A percentile compares a stretch with the other conserved stretches of the same genome.
phyloP scores from a whole-genome alignment of 2,329 filamentous ascomycete species.

The Chaetomium sp. region DNA sequence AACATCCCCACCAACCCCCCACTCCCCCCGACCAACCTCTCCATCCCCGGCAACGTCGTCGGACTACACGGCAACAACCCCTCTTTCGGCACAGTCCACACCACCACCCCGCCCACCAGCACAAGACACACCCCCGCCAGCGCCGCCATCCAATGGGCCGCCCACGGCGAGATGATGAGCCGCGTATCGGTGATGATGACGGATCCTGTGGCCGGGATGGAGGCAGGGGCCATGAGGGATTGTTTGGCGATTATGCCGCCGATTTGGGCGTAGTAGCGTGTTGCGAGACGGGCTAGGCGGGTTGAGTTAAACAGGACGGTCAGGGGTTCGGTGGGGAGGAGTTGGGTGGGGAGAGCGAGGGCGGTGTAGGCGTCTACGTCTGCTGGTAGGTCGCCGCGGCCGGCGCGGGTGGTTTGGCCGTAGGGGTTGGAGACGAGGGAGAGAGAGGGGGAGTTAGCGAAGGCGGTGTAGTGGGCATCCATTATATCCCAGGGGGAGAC shows the following conservation, averaged over 20 bases:
- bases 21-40: not conserved
- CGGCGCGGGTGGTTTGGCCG: not conserved
- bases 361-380: not conserved
- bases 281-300: not conserved
- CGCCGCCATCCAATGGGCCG: not conserved
- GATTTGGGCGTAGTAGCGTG: not conserved
- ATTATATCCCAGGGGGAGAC: not conserved
- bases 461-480: not conserved
- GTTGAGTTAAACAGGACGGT: not conserved
- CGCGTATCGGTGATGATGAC: not conserved
- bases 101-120: not conserved
- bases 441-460: not conserved
- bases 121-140: not conserved
- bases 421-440: not conserved
- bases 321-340: not conserved
- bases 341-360: not conserved
- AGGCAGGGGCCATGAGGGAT: not conserved
- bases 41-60: not conserved
- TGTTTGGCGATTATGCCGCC: constrained; percentile 1
- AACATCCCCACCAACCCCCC: not conserved
- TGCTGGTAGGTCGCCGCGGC: not conserved
- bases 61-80: not conserved
- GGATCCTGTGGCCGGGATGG: not conserved
- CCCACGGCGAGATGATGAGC: not conserved
- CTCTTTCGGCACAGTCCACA: not conserved